Evolutionary conservation across 2,329 filamentous ascomycete species (phyloP).

Genomic region (Pseudogymnoascus sp.): DNA sequence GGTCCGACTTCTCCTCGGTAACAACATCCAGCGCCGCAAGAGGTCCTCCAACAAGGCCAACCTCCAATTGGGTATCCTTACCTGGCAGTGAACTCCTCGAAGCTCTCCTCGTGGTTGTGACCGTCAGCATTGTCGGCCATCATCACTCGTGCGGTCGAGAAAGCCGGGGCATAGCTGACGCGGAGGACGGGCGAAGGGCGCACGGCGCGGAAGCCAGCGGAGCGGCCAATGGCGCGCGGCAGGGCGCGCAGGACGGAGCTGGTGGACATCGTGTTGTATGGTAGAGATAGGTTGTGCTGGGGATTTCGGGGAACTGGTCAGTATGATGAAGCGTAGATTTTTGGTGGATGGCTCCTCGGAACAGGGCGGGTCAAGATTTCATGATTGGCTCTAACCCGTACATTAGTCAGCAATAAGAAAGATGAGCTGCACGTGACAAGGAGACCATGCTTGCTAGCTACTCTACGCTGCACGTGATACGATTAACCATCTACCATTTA

Average conservation of each 20-base stretch:
- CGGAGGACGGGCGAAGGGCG: slow-evolving; percentile 2
- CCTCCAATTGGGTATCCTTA: slow-evolving; percentile 40
- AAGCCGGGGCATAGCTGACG: slow-evolving; percentile 4
- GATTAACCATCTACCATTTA: neutral
- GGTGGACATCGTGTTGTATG: slow-evolving; percentile 10
- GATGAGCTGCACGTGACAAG: slow-evolving; percentile 8
- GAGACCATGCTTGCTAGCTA: neutral
- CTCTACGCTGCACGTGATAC: neutral
- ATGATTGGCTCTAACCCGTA: neutral
- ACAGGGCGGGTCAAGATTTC: slow-evolving; percentile 6
- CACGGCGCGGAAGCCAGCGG: slow-evolving; percentile 3
- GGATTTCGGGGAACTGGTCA: neutral
- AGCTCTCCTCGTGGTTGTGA: slow-evolving; percentile 93
- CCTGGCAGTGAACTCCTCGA: slow-evolving; percentile 97
- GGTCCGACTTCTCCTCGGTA: slow-evolving; percentile 2
- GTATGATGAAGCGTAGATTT: slow-evolving; percentile 9
- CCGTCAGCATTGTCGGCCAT: slow-evolving; percentile 38
- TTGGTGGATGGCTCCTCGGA: slow-evolving; percentile 9
- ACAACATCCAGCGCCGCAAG: slow-evolving; percentile 11
- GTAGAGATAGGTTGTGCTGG: slow-evolving; percentile 1
- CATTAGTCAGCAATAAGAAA: slow-evolving; percentile 7
- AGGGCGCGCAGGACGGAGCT: slow-evolving; percentile 8
- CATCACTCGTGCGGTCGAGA: slow-evolving; percentile 39
- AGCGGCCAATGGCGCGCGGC: slow-evolving; percentile 9
- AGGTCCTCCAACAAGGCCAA: slow-evolving; percentile 16